Conservation (phyloP, 208 protist genomes). For the Leishmania tarentolae region DNA sequence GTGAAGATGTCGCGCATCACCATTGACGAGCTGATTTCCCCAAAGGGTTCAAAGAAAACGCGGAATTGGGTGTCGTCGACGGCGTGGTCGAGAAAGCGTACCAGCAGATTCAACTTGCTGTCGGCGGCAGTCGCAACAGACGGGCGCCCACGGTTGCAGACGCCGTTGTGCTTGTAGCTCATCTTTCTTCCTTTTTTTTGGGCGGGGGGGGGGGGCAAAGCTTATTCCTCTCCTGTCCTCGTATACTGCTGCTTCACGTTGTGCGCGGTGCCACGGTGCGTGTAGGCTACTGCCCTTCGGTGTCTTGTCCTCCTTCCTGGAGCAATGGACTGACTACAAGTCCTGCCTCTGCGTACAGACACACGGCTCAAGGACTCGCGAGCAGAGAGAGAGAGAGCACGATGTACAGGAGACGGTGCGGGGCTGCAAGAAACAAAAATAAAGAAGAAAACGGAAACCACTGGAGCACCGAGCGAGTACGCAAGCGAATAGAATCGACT, state of each 20-base stretch:
- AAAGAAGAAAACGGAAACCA: background rate
- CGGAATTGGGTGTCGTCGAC: slow-evolving; percentile 40
- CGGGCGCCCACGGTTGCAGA: background rate
- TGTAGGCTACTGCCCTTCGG: background rate
- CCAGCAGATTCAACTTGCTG: slow-evolving; percentile 40
- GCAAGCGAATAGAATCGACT: background rate
- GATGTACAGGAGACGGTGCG: background rate
- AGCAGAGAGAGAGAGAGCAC: background rate
- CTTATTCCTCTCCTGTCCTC: background rate
- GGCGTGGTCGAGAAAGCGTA: slow-evolving; percentile 36
- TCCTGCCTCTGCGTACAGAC: background rate
- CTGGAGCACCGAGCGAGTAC: background rate
- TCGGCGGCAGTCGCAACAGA: background rate
- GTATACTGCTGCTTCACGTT: background rate
- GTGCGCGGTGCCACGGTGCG: background rate
- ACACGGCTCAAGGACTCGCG: background rate
- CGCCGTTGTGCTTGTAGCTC: slow-evolving; percentile 1
- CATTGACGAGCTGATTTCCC: slow-evolving; percentile 40
- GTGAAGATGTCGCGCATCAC: slow-evolving; percentile 59
- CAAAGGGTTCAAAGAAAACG: slow-evolving; percentile 37
- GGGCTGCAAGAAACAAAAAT: background rate
- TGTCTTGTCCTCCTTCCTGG: background rate
- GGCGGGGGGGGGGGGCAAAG: background rate
- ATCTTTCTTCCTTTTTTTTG: background rate
- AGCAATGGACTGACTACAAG: background rate